phyloP scores from a whole-genome alignment of 177 flowering plant species.

The Vitis hybrid region DNA sequence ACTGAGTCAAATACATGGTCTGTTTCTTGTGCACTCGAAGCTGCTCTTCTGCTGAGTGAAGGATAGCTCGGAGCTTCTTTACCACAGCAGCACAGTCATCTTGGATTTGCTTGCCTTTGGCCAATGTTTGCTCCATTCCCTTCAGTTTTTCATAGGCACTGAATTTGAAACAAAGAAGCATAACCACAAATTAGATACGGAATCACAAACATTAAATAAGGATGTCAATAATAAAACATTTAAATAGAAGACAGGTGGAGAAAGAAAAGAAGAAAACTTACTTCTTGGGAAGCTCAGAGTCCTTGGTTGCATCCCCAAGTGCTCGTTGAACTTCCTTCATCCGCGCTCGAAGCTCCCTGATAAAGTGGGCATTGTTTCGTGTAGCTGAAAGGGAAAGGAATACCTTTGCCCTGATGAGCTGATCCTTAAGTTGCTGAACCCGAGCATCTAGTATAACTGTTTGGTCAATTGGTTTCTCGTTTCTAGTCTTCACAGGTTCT shows the following conservation, averaged over 20 bases:
- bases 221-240: background rate
- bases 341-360: conserved; percentile 75
- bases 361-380: conserved; percentile 65
- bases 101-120: conserved; percentile 73
- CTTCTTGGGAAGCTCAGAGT: conserved; percentile 79
- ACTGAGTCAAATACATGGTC: conserved; percentile 78
- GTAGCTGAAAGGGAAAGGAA: conserved; percentile 74
- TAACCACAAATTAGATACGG: background rate
- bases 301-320: conserved; percentile 82
- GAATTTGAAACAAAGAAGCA: conserved; percentile 13
- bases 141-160: conserved; percentile 77
- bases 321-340: conserved; percentile 77
- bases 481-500: conserved; percentile 16
- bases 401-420: conserved; percentile 77
- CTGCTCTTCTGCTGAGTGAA: conserved; percentile 92
- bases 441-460: conserved; percentile 47
- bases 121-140: conserved; percentile 85
- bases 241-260: background rate
- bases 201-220: background rate
- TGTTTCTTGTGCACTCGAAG: conserved; percentile 91
- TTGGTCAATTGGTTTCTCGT: conserved; percentile 35
- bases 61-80: conserved; percentile 94
- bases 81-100: conserved; percentile 73
- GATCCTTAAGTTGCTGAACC: conserved; percentile 81
- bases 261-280: conserved; percentile 27